Percentiles rank a stretch among this genome's conserved stretches.
Conservation (phyloP, 768 basidiomycete species). For the Auriscalpium microsporum region DNA sequence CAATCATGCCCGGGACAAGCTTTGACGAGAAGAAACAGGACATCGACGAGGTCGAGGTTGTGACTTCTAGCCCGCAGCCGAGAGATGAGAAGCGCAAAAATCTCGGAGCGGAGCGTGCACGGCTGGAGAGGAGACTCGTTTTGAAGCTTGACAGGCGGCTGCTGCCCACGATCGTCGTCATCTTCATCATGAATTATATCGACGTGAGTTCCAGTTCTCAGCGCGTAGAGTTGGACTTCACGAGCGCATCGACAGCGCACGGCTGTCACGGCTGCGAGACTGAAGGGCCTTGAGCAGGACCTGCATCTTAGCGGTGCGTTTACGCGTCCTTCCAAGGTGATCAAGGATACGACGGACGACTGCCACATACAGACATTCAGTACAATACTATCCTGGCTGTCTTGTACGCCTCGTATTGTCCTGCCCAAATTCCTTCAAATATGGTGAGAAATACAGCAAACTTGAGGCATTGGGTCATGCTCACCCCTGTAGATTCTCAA, state of each 20-base stretch:
- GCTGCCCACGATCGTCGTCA: constrained; percentile 47
- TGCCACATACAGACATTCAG: constrained; percentile 33
- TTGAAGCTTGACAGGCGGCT: constrained; percentile 49
- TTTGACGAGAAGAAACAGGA: too few species aligned
- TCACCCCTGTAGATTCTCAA: not conserved
- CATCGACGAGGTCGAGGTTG: too few species aligned
- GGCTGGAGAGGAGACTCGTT: constrained; percentile 32
- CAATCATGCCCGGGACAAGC: too few species aligned
- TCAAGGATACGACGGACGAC: not conserved
- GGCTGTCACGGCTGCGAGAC: constrained; percentile 29
- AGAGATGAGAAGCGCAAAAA: too few species aligned
- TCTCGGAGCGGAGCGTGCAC: too few species aligned
- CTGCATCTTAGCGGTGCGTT: constrained; percentile 14
- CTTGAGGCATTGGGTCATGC: not conserved
- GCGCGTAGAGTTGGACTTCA: not conserved
- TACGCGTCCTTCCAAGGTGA: not conserved
- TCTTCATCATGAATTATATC: constrained; percentile 62
- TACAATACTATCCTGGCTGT: constrained; percentile 45
- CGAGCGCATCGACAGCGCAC: constrained; percentile 22
- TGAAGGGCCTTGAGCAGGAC: constrained; percentile 33
- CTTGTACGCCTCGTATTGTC: constrained; percentile 51
- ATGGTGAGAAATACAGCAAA: constrained; percentile 33
- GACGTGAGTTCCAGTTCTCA: constrained; percentile 33
- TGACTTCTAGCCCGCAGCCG: too few species aligned
- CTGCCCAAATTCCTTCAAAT: constrained; percentile 59